Base-by-base conservation (phyloP, 2,329 filamentous ascomycete species). In the Scedosporium aurantiacum region DNA sequence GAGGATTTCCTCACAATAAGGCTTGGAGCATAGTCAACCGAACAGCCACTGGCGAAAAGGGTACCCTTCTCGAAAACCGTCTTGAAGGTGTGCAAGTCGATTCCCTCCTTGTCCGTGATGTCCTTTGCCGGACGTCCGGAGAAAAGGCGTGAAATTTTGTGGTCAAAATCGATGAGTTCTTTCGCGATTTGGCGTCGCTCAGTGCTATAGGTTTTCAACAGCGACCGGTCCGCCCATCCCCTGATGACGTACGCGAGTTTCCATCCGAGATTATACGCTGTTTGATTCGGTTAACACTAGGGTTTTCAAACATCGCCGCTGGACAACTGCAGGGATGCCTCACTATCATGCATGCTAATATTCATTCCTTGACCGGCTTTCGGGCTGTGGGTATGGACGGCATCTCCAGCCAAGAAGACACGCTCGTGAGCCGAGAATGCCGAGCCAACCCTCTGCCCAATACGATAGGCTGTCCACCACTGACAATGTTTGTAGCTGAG, bases 341-440 rank as follows among this genome's bases (percentile, higher is more conserved):
- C 50, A 55, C 50, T 55, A 16, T 55, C 50, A 14, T 55, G 85
- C 82, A 90, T 87, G 32, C 78, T 82, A 2, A 88, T 82, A 65
- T 90, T 90, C 85, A 89, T 89, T 12, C 87, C 86, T 67, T 88
- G 85, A 1, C 85, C 85, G 0, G 83, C 85, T 67, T 88, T 88
- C 21, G 84, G 85, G 50, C 65, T 66, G 64, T 81, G 79, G 0
- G 79, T 82, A 65, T 79, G 78, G 1, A 82, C 81, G 1, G 84
- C 86, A 70, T 89, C 87, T 2, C 87, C 88, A 0, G 86, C 84
- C 4, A 90, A 76, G 69, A 91, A 91, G 8, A 91, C 77, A 3
- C 85, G 78, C 25, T 81, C 77, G 12, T 75, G 71, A 5, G 76
- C 76, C 47, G 78, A 80, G 70, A 87, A 88, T 50, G 78, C 74